Evolutionary conservation across 2,329 filamentous ascomycete genomes (phyloP).

Genomic region (Acarospora socialis): DNA sequence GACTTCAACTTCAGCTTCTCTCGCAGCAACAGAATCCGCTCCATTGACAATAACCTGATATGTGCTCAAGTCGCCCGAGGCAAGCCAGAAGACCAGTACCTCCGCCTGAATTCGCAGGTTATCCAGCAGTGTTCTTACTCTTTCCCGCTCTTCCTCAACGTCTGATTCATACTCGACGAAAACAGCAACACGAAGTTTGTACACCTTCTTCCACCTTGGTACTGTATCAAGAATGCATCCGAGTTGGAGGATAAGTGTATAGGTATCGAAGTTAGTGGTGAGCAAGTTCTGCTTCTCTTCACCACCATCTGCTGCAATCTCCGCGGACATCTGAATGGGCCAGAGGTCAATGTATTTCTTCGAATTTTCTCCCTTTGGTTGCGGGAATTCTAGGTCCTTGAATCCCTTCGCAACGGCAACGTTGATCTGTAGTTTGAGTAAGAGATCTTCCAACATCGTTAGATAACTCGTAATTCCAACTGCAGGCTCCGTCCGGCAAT

Average conservation of each 20-base stretch:
- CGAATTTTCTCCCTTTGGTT: slow-evolving; percentile 38
- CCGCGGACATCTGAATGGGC: slow-evolving; percentile 89
- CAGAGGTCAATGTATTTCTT: slow-evolving; percentile 79
- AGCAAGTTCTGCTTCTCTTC: slow-evolving; percentile 51
- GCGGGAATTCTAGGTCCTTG: slow-evolving; percentile 58
- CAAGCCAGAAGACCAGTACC: slow-evolving; percentile 68
- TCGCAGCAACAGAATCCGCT: slow-evolving; percentile 32
- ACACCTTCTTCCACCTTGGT: slow-evolving; percentile 61
- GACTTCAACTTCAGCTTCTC: slow-evolving; percentile 45
- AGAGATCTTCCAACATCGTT: slow-evolving; percentile 68
- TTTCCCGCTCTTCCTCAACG: slow-evolving; percentile 59
- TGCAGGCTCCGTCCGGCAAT: slow-evolving; percentile 51
- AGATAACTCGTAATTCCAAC: slow-evolving; percentile 62
- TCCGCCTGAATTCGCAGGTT: slow-evolving; percentile 72
- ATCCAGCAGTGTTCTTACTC: slow-evolving; percentile 59
- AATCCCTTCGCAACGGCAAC: slow-evolving; percentile 77
- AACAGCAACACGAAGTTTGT: slow-evolving; percentile 61
- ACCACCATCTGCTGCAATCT: slow-evolving; percentile 49
- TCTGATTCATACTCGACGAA: slow-evolving; percentile 84
- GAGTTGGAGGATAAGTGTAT: slow-evolving; percentile 72
- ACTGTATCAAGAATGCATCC: slow-evolving; percentile 76
- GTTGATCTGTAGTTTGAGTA: slow-evolving; percentile 65
- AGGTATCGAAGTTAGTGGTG: slow-evolving; percentile 85
- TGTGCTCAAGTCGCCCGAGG: slow-evolving; percentile 54
- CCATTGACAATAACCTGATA: slow-evolving; percentile 74